Conservation (phyloP, 2,329 filamentous ascomycete genomes). For the Arthrobotrys musiformis region DNA sequence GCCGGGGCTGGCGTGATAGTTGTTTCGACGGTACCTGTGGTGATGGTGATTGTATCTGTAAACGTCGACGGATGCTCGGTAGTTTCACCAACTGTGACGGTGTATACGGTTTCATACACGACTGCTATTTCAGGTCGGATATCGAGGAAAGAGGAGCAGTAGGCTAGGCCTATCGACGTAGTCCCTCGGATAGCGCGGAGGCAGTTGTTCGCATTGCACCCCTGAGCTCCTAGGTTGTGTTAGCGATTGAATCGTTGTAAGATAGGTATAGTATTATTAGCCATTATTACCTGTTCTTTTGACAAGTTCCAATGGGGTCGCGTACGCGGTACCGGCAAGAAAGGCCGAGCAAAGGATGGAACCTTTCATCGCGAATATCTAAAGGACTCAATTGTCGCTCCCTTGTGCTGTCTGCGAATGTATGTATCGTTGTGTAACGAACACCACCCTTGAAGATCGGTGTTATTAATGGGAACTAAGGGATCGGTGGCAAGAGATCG, state of each 20-base stretch:
- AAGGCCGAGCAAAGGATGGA: background rate
- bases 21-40: constrained; percentile 5
- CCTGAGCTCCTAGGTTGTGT: background rate
- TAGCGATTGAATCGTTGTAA: background rate
- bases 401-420: background rate
- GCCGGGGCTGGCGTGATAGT: background rate
- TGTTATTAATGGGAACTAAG: background rate
- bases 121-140: background rate
- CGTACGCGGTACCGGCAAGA: background rate
- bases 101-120: background rate
- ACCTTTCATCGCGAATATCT: background rate
- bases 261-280: background rate
- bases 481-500: background rate
- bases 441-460: background rate
- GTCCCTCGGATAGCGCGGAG: constrained; percentile 10
- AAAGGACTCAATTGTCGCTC: background rate
- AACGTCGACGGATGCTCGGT: background rate
- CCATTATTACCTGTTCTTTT: background rate
- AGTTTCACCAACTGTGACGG: background rate
- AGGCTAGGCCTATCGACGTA: constrained; percentile 2
- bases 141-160: constrained; percentile 4
- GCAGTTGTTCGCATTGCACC: constrained; percentile 26
- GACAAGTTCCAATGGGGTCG: background rate
- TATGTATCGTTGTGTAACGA: no score
- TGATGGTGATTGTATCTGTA: constrained; percentile 1